Conservation (phyloP, 2,329 filamentous ascomycete species). For the Apiospora phragmitis region DNA sequence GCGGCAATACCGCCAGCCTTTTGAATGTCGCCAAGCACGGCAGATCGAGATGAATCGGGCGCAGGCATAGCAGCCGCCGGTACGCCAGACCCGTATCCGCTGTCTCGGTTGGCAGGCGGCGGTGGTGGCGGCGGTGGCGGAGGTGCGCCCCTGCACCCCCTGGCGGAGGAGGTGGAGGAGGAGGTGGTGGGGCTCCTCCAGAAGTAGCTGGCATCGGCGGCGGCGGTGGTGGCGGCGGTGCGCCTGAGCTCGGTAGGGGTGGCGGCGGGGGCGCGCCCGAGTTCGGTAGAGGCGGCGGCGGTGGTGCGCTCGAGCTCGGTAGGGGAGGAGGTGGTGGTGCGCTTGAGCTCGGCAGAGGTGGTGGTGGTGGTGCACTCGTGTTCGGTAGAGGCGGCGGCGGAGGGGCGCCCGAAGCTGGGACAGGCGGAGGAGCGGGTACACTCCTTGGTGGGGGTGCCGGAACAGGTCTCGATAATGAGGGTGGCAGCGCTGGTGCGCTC, state of each 20-base stretch:
- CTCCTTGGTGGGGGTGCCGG: slow-evolving; percentile 53
- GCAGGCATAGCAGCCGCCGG: slow-evolving; percentile 45
- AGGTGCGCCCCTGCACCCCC: slow-evolving; percentile 34
- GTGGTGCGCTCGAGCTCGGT: slow-evolving; percentile 22
- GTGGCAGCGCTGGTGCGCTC: slow-evolving; percentile 50
- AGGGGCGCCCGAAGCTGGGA: slow-evolving; percentile 25
- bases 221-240: slow-evolving; percentile 25
- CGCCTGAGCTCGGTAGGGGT: slow-evolving; percentile 16
- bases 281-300: slow-evolving; percentile 19
- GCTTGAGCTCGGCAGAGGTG: slow-evolving; percentile 17
- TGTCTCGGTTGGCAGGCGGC: slow-evolving; percentile 59
- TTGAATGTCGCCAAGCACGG: slow-evolving; percentile 71
- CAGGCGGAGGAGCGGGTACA: slow-evolving; percentile 41
- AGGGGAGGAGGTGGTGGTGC: slow-evolving; percentile 22
- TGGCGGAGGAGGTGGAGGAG: slow-evolving; percentile 38
- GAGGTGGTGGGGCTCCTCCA: slow-evolving; percentile 24
- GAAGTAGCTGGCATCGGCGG: slow-evolving; percentile 19
- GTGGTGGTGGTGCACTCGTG: slow-evolving; percentile 17
- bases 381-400: slow-evolving; percentile 24
- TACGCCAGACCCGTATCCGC: slow-evolving; percentile 55
- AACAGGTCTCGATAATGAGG: slow-evolving; percentile 49
- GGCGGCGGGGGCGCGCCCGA: slow-evolving; percentile 23
- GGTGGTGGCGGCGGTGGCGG: slow-evolving; percentile 48
- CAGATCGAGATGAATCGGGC: slow-evolving; percentile 51
- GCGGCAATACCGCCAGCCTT: slow-evolving; percentile 65